Evolutionary conservation across 1,284 basidiomycete genomes (phyloP).

Genomic region (Lignosus rhinocerotis): DNA sequence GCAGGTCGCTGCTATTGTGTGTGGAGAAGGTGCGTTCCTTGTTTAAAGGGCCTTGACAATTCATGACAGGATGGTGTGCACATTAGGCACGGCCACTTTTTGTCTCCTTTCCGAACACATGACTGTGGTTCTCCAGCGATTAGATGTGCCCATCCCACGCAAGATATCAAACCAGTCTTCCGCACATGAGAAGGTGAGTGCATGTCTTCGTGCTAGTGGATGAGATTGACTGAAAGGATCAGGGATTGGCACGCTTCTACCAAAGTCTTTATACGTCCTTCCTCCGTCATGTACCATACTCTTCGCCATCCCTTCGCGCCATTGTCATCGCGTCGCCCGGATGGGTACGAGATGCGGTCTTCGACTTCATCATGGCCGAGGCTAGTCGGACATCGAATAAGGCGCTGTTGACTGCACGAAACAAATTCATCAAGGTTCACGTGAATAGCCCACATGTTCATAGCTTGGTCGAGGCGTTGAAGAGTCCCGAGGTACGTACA

Average conservation of each 20-base stretch:
- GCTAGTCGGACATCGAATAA: conserved; percentile 86
- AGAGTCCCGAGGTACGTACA: conserved; percentile 82
- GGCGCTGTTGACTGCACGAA: conserved; percentile 66
- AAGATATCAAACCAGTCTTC: conserved; percentile 84
- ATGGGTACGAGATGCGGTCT: conserved; percentile 90
- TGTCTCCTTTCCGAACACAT: conserved; percentile 96
- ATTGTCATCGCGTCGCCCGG: conserved; percentile 97
- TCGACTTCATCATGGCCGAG: conserved; percentile 84
- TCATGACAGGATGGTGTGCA: neutral
- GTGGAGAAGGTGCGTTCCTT: conserved; percentile 74
- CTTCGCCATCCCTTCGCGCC: conserved; percentile 72
- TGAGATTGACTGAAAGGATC: neutral
- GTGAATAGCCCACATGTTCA: conserved; percentile 95
- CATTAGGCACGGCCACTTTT: conserved; percentile 84
- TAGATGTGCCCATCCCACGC: conserved; percentile 88
- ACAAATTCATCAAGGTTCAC: conserved; percentile 92
- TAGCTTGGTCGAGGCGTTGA: conserved; percentile 90
- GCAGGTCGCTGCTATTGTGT: conserved; percentile 95
- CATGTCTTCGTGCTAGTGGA: neutral
- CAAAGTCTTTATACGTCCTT: conserved; percentile 86
- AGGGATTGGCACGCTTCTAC: conserved; percentile 81
- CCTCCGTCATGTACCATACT: conserved; percentile 86
- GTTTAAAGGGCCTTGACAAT: neutral
- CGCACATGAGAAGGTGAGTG: conserved; percentile 72
- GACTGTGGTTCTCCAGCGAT: conserved; percentile 91